Evolutionary conservation across 805 yeast genomes (phyloP).

Genomic region (Candida wancherniae): DNA sequence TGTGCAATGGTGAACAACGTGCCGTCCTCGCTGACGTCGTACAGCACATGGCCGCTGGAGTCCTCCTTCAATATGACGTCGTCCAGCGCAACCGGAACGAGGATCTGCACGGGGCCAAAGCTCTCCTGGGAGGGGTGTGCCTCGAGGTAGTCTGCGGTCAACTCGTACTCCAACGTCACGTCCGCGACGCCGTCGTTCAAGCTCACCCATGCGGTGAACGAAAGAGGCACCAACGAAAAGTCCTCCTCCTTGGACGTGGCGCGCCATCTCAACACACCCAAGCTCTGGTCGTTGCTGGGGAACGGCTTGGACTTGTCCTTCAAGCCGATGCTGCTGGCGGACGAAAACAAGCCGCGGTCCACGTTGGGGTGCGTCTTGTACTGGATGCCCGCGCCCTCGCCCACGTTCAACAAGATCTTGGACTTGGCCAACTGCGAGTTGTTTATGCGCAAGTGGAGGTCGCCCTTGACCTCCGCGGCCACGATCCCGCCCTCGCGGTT

Average conservation of each 20-base stretch:
- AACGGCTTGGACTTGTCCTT: constrained; percentile 76
- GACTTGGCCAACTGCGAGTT: constrained; percentile 66
- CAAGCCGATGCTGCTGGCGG: constrained; percentile 57
- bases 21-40: constrained; percentile 63
- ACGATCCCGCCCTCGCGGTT: constrained; percentile 75
- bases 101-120: constrained; percentile 49
- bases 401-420: constrained; percentile 49
- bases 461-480: constrained; percentile 82
- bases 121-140: constrained; percentile 32
- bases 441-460: constrained; percentile 80
- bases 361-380: constrained; percentile 96
- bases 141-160: constrained; percentile 39
- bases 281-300: constrained; percentile 85
- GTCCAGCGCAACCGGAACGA: constrained; percentile 64
- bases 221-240: constrained; percentile 47
- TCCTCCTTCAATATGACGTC: constrained; percentile 47
- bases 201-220: constrained; percentile 80
- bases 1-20: constrained; percentile 58
- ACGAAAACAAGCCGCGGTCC: constrained; percentile 66
- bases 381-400: constrained; percentile 51
- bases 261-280: constrained; percentile 93
- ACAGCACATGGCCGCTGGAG: constrained; percentile 45
- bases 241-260: constrained; percentile 61
- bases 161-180: constrained; percentile 87
- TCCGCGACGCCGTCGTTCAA: constrained; percentile 58